Conservation (phyloP, 257 asterid genomes). For the Linderniella brevidens region DNA sequence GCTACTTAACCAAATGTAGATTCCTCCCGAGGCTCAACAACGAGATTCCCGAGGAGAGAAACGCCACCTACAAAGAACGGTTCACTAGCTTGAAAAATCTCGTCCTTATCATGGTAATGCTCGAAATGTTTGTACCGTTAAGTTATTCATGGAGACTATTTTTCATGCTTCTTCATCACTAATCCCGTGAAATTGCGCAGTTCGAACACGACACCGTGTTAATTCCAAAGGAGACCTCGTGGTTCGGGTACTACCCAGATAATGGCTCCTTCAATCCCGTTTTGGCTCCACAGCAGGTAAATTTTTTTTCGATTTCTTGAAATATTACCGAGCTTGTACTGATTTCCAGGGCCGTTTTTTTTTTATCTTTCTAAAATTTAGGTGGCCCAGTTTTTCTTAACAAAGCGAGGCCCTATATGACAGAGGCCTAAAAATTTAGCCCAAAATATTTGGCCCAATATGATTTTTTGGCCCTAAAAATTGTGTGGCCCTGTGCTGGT, state of each 20-base stretch:
- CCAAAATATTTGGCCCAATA: too few relatives aligned
- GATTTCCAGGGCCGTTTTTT: too few relatives aligned
- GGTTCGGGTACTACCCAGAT: conserved; percentile 96
- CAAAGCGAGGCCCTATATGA: too few relatives aligned
- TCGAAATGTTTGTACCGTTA: too few relatives aligned
- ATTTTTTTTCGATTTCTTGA: too few relatives aligned
- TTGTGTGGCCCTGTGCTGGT: too few relatives aligned
- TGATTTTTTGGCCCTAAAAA: too few relatives aligned
- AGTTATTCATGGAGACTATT: background rate
- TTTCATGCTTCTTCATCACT: background rate
- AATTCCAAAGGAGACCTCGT: conserved; percentile 87
- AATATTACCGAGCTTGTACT: too few relatives aligned
- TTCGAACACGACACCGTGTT: conserved; percentile 83
- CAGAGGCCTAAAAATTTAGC: too few relatives aligned
- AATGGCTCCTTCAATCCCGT: conserved; percentile 59
- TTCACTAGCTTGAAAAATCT: conserved; percentile 70
- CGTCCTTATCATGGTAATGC: conserved; percentile 69
- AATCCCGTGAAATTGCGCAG: conserved; percentile 17
- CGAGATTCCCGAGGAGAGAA: conserved; percentile 56
- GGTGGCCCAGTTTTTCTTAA: too few relatives aligned
- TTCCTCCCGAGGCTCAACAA: conserved; percentile 90
- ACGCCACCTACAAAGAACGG: conserved; percentile 67
- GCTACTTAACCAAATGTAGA: conserved; percentile 53
- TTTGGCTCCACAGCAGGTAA: conserved; percentile 64
- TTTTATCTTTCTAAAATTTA: too few relatives aligned